Conservation (phyloP, 805 yeast genomes). For the Teunomyces funiuensis region DNA sequence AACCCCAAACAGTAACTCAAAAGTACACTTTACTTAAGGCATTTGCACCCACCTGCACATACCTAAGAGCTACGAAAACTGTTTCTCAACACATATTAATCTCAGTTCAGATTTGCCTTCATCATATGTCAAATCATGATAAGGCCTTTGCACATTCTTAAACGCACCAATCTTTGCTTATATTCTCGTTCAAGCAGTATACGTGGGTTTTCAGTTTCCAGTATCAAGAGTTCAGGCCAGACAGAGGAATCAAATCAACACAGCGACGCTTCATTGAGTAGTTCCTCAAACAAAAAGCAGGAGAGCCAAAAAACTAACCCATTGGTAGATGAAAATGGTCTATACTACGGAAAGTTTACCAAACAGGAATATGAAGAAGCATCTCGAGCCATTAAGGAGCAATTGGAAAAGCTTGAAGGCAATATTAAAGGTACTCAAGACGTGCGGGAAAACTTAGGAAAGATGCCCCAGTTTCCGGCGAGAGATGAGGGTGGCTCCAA, state of each 20-base stretch:
- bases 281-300: background rate
- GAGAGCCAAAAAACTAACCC: background rate
- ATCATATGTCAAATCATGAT: background rate
- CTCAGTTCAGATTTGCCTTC: too few relatives aligned
- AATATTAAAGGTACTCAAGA: conserved; percentile 39
- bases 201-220: background rate
- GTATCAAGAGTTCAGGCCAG: background rate
- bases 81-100: too few relatives aligned
- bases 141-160: background rate
- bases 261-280: background rate
- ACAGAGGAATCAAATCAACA: background rate
- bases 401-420: conserved; percentile 30
- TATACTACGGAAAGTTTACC: conserved; percentile 36
- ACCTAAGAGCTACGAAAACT: too few relatives aligned
- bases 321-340: conserved; percentile 24
- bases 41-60: too few relatives aligned
- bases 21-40: too few relatives aligned
- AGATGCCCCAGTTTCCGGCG: conserved; percentile 37
- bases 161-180: background rate
- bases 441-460: conserved; percentile 36
- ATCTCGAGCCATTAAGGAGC: conserved; percentile 29
- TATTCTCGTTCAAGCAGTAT: background rate
- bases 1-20: too few relatives aligned
- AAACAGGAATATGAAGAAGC: conserved; percentile 42
- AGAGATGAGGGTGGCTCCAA: conserved; percentile 13